These are phyloP conservation scores for Cercospora sp. DNA, from an alignment of 2,329 filamentous ascomycete genomes.

Conservation along the genomic window DNA sequence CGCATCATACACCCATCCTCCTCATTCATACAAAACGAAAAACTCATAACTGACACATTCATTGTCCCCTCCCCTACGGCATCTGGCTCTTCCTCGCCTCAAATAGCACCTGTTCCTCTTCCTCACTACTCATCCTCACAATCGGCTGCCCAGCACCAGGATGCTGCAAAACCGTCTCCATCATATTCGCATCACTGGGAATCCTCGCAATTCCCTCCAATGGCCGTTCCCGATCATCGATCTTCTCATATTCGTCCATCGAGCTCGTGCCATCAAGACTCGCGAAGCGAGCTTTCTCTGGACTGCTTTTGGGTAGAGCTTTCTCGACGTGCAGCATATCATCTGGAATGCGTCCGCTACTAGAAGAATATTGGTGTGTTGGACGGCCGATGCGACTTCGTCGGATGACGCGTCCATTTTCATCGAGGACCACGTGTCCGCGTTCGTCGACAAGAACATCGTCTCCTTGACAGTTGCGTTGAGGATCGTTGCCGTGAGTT, in stretches of 20 bases:
- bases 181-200: constrained; percentile 6
- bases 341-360: not conserved
- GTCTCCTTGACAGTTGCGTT: not conserved
- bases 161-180: constrained; percentile 6
- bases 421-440: not conserved
- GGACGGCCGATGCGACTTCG: not conserved
- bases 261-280: not conserved
- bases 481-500: not conserved
- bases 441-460: not conserved
- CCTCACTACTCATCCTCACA: not conserved
- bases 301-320: not conserved
- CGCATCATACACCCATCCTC: not conserved
- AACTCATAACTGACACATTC: not conserved
- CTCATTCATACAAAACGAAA: not conserved
- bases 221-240: not conserved
- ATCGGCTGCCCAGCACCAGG: not conserved
- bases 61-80: not conserved
- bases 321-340: constrained; percentile 7
- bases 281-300: not conserved
- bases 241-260: not conserved
- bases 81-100: constrained; percentile 1
- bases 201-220: not conserved
- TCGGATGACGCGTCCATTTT: not conserved
- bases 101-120: not conserved
- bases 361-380: not conserved